These are phyloP conservation scores for Trichaptum fuscoviolaceum DNA, from an alignment of 768 basidiomycete species.

Conservation along the genomic window DNA sequence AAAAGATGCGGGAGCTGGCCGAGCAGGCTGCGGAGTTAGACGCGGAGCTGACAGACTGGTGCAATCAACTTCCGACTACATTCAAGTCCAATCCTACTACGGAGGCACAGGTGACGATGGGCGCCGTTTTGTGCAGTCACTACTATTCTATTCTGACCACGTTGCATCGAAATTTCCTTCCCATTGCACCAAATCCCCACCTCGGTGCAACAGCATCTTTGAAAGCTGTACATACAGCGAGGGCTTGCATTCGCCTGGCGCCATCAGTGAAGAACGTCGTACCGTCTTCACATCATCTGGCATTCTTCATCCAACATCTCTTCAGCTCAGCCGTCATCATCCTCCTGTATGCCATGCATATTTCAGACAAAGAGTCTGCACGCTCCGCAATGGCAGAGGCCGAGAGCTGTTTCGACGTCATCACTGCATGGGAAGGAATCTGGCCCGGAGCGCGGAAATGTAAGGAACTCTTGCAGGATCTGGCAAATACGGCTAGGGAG, in stretches of 20 bases:
- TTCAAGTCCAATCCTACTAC: constrained; percentile 73
- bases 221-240: constrained; percentile 79
- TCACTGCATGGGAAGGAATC: constrained; percentile 77
- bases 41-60: constrained; percentile 74
- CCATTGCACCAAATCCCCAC: constrained; percentile 67
- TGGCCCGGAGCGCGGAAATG: constrained; percentile 90
- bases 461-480: constrained; percentile 70
- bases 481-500: constrained; percentile 63
- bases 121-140: constrained; percentile 80
- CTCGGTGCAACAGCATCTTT: constrained; percentile 66
- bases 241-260: constrained; percentile 79
- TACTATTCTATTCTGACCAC: constrained; percentile 87
- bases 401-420: constrained; percentile 58
- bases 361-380: constrained; percentile 58
- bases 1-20: constrained; percentile 72
- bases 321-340: constrained; percentile 88
- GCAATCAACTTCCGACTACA: constrained; percentile 64
- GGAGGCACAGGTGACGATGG: constrained; percentile 81
- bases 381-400: constrained; percentile 79
- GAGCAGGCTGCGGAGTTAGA: constrained; percentile 75
- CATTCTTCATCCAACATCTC: constrained; percentile 85
- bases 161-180: constrained; percentile 83
- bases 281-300: constrained; percentile 80
- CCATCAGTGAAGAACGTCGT: constrained; percentile 81
- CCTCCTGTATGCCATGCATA: constrained; percentile 82